Evolutionary conservation across 1,284 basidiomycete genomes (phyloP), one percentile per base, ranked within the genome.

Genomic region (Fomitopsis palustris): DNA sequence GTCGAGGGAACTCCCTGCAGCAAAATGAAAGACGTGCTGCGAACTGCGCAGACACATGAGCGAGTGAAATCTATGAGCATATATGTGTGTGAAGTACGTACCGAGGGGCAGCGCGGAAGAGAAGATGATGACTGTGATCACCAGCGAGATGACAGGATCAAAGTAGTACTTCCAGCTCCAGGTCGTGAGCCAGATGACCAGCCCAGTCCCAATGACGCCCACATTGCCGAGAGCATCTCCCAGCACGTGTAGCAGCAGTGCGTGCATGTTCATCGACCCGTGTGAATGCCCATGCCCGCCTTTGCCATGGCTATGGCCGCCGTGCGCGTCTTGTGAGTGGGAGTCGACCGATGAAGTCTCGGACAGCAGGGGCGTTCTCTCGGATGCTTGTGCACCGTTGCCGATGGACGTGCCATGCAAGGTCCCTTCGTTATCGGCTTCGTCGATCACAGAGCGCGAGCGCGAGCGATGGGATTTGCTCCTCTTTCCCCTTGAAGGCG

Each of bases 201-300:
- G 82, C 64, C 97, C 97, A 4, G 96, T 93, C 29, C 89, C 86
- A 62, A 99, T 98, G 63, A 99, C 97, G 62, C 97, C 97, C 62
- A 98, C 91, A 73, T 99, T 99, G 59, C 97, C 96, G 42, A 98
- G 81, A 25, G 97, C 97, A 76, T 99, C 97, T 37, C 97, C 96
- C 42, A 99, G 75, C 27, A 99, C 96, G 74, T 99, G 97, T 25
- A 99, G 77, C 58, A 99, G 82, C 3, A 99, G 83, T 31, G 95
- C 97, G 35, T 81, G 91, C 95, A 99, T 98, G 77, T 98, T 99
- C 96, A 99, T 98, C 5, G 88, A 92, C 19, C 90, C 87, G 70
- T 93, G 90, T 1, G 78, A 72, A 69, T 92, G 89, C 9, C 77
- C 76, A 64, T 82, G 78, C 9, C 27, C 37, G 17, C 45, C 23